Percentiles rank a stretch among this genome's conserved stretches.
Evolutionary conservation across 2,329 filamentous ascomycete species (phyloP).

Genomic region (Colletotrichum euphorbiae): DNA sequence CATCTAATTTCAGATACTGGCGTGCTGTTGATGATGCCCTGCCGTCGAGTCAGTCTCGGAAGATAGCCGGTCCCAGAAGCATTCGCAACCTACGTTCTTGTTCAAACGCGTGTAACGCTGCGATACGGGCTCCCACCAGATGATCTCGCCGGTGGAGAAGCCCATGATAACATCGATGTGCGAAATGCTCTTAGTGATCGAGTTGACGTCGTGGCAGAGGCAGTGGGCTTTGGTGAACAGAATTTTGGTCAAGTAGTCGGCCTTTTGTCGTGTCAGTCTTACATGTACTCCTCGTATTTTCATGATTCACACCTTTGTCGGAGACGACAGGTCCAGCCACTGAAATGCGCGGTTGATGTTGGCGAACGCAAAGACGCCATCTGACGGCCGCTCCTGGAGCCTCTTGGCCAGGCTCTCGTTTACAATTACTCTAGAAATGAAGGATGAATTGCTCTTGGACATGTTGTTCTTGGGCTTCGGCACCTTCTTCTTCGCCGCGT

Average conservation of each 20-base stretch:
- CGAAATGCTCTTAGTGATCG: conserved; percentile 78
- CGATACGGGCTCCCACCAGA: conserved; percentile 98
- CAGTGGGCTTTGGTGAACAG: conserved; percentile 97
- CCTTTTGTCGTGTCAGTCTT: conserved; percentile 60
- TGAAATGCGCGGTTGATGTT: conserved; percentile 97
- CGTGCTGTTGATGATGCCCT: conserved; percentile 88
- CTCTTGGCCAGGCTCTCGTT: conserved; percentile 85
- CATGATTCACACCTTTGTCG: conserved; percentile 30
- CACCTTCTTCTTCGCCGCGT: conserved; percentile 77
- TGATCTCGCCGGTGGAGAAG: conserved; percentile 95
- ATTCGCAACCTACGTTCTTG: conserved; percentile 77
- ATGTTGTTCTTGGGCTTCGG: conserved; percentile 97
- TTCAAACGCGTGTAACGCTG: conserved; percentile 96
- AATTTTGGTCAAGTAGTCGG: conserved; percentile 94
- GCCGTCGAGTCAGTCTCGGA: conserved; percentile 28
- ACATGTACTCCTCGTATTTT: conserved; percentile 42
- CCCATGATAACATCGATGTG: conserved; percentile 96
- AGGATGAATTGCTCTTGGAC: conserved; percentile 97
- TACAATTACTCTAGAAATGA: conserved; percentile 95
- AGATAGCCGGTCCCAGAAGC: not conserved
- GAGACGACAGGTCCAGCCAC: conserved; percentile 85
- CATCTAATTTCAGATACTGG: conserved; percentile 90
- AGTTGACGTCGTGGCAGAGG: conserved; percentile 92
- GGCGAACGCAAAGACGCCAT: conserved; percentile 90
- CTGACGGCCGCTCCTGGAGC: conserved; percentile 79